Percentiles rank a stretch among this genome's conserved stretches.
phyloP scores from a whole-genome alignment of 2,329 filamentous ascomycete species.

The Tolypocladium paradoxum region DNA sequence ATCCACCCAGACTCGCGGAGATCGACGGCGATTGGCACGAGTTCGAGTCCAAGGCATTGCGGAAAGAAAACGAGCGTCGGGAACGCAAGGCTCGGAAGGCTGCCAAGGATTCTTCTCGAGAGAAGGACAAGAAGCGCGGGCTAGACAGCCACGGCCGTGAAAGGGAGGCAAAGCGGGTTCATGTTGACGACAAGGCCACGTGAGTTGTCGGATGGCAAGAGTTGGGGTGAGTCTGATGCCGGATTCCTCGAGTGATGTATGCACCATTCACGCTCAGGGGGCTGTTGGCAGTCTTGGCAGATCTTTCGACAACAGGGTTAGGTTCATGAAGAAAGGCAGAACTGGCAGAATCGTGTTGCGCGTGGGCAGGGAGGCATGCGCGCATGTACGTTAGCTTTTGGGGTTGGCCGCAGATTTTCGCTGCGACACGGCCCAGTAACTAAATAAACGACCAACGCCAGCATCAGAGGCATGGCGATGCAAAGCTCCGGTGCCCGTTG shows the following conservation, averaged over 20 bases:
- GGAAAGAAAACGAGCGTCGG: conserved; percentile 74
- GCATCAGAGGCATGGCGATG: background rate
- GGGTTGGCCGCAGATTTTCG: background rate
- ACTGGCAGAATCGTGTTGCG: background rate
- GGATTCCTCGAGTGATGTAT: background rate
- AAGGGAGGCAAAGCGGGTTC: conserved; percentile 22
- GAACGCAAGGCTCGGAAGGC: conserved; percentile 41
- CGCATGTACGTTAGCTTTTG: background rate
- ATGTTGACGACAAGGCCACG: conserved; percentile 15
- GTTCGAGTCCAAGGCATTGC: conserved; percentile 89
- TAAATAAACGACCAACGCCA: background rate
- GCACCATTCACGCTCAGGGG: background rate
- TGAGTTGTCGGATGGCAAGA: background rate
- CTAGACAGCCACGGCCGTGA: conserved; percentile 19
- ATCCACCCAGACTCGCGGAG: conserved; percentile 49
- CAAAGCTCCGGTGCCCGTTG: background rate
- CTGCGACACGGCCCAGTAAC: background rate
- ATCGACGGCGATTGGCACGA: conserved; percentile 97
- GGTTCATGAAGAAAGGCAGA: background rate
- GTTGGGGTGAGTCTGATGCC: background rate
- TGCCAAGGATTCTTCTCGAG: conserved; percentile 25
- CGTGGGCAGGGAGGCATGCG: background rate
- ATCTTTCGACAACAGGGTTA: background rate
- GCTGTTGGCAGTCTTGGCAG: background rate
- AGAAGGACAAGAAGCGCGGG: conserved; percentile 29